phyloP scores from a whole-genome alignment of 306 rosid species.

The Psophocarpus tetragonolobus region DNA sequence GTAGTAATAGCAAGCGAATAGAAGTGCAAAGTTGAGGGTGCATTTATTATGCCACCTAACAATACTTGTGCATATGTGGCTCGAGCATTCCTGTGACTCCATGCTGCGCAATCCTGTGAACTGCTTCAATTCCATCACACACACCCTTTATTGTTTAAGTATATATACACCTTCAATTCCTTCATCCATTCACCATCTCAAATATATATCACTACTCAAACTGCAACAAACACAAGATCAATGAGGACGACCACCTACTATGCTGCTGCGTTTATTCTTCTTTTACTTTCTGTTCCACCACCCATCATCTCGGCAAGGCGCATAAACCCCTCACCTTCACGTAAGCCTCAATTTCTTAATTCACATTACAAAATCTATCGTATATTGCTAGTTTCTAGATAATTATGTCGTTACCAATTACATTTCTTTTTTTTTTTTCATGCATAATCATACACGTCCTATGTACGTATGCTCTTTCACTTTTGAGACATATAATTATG shows the following conservation, averaged over 20 bases:
- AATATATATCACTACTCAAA: not conserved
- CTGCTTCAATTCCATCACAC: conserved; percentile 30
- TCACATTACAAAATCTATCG: not conserved
- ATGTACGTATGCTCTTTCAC: not conserved
- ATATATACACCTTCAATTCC: not conserved
- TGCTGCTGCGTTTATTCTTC: conserved; percentile 27
- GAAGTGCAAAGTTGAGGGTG: conserved; percentile 1
- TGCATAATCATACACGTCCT: not conserved
- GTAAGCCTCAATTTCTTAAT: conserved; percentile 35
- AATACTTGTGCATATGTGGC: conserved; percentile 1
- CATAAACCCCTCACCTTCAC: conserved; percentile 43
- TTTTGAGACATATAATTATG: not conserved
- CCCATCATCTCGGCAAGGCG: conserved; percentile 50
- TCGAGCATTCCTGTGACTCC: conserved; percentile 61
- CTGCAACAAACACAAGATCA: conserved; percentile 7
- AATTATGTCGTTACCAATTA: no score
- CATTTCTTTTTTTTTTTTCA: no score
- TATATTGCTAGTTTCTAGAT: no score
- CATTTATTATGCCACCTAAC: conserved; percentile 51
- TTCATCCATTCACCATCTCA: not conserved
- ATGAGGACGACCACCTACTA: conserved; percentile 38
- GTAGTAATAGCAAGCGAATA: not conserved
- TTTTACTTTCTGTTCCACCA: conserved; percentile 45
- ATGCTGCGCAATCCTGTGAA: conserved; percentile 37
- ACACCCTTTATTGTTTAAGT: not conserved